Percentiles rank a stretch among this genome's conserved stretches.
These are phyloP conservation scores for Aspergillus hortae DNA, from an alignment of 2,329 filamentous ascomycete species.

Conservation along the genomic window DNA sequence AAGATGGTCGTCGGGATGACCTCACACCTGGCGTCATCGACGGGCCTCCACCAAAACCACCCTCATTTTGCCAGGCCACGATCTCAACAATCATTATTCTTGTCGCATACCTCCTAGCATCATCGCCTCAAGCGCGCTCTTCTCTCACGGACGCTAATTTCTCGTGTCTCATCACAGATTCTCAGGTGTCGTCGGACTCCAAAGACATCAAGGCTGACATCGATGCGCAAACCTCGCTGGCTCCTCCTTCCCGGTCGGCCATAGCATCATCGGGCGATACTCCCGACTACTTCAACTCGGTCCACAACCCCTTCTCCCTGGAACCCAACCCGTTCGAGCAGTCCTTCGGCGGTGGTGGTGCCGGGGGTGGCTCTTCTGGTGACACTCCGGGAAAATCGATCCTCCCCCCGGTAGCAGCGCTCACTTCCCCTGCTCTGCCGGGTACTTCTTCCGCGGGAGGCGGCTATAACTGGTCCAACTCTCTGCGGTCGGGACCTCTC, in stretches of 20 bases:
- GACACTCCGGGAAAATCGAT: slow-evolving; percentile 81
- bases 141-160: slow-evolving; percentile 20
- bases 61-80: slow-evolving; percentile 11
- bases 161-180: slow-evolving; percentile 20
- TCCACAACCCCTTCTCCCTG: slow-evolving; percentile 52
- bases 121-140: not conserved
- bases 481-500: slow-evolving; percentile 83
- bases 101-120: too few relatives aligned
- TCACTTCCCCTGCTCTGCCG: slow-evolving; percentile 85
- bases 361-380: slow-evolving; percentile 42
- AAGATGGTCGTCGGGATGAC: slow-evolving; percentile 33
- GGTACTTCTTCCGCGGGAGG: slow-evolving; percentile 68
- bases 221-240: slow-evolving; percentile 63
- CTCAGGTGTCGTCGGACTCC: slow-evolving; percentile 29
- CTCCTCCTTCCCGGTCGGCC: slow-evolving; percentile 63
- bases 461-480: slow-evolving; percentile 75
- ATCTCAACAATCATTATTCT: slow-evolving; percentile 13
- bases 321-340: slow-evolving; percentile 98
- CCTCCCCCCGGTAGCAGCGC: slow-evolving; percentile 80
- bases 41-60: slow-evolving; percentile 17
- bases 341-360: slow-evolving; percentile 64
- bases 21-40: slow-evolving; percentile 37
- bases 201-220: slow-evolving; percentile 44
- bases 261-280: slow-evolving; percentile 53
- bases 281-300: slow-evolving; percentile 66